Conservation (phyloP, 1,284 basidiomycete genomes). For the Fomitiporia mediterranea region DNA sequence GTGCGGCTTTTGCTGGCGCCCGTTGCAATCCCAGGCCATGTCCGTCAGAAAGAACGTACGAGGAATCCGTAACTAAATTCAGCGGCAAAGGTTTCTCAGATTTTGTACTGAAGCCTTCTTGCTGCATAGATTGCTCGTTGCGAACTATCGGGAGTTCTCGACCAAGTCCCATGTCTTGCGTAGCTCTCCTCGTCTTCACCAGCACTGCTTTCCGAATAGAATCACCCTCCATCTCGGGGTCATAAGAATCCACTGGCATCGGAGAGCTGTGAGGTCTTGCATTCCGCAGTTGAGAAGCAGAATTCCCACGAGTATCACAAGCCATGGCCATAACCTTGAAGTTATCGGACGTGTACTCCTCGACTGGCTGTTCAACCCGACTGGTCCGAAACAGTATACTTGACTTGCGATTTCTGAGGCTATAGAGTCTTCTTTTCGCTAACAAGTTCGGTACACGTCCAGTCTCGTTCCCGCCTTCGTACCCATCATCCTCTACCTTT, state of each 20-base stretch:
- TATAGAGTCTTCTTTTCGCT: background rate
- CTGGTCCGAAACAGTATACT: background rate
- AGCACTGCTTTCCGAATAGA: background rate
- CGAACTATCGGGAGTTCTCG: background rate
- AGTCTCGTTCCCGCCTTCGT: background rate
- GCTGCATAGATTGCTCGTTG: background rate
- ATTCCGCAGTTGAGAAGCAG: background rate
- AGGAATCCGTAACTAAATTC: background rate
- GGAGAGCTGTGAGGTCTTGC: background rate
- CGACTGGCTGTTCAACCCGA: too few relatives aligned
- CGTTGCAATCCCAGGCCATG: too few relatives aligned
- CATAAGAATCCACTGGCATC: too few relatives aligned
- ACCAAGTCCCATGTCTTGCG: background rate
- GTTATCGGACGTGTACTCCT: background rate
- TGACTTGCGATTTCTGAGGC: background rate
- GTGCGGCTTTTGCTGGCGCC: background rate
- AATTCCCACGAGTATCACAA: background rate
- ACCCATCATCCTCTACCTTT: background rate
- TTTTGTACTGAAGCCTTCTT: background rate
- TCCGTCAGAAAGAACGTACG: background rate
- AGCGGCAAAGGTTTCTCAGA: background rate
- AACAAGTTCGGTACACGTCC: background rate
- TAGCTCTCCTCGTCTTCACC: background rate
- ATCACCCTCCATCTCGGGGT: too few relatives aligned
- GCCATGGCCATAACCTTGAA: background rate